These are phyloP conservation scores for Tuber borchii DNA, from an alignment of 495 filamentous ascomycete genomes.

Conservation along the genomic window DNA sequence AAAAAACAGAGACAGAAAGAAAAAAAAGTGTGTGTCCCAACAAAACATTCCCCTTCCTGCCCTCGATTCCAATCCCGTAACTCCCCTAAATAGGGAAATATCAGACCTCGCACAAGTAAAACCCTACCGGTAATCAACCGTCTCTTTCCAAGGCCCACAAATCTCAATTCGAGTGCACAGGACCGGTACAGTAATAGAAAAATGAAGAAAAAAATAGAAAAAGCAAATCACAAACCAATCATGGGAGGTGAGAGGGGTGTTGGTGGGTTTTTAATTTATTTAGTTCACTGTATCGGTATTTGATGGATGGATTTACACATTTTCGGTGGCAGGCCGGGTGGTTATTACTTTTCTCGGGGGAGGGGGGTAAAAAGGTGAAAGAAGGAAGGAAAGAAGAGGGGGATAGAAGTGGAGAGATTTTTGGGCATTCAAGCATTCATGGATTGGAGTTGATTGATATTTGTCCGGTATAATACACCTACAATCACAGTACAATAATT, in stretches of 20 bases:
- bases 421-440: neutral
- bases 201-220: neutral
- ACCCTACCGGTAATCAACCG: neutral
- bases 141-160: neutral
- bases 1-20: conserved; percentile 11
- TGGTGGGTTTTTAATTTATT: neutral
- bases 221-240: neutral
- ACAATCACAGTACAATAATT: neutral
- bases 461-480: neutral
- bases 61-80: neutral
- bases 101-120: neutral
- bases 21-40: conserved; percentile 26
- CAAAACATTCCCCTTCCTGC: neutral
- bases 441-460: neutral
- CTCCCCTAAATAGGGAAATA: conserved; percentile 1
- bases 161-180: neutral
- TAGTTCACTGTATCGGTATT: neutral
- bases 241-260: neutral
- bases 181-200: neutral
- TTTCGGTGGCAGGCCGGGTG: neutral
- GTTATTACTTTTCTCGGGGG: conserved; percentile 18
- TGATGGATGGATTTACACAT: neutral
- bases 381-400: conserved; percentile 13
- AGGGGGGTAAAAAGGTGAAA: conserved; percentile 13
- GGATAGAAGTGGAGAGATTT: conserved; percentile 10